These are phyloP conservation scores for Truncatella angustata DNA, from an alignment of 2,329 filamentous ascomycete genomes.

Conservation along the genomic window DNA sequence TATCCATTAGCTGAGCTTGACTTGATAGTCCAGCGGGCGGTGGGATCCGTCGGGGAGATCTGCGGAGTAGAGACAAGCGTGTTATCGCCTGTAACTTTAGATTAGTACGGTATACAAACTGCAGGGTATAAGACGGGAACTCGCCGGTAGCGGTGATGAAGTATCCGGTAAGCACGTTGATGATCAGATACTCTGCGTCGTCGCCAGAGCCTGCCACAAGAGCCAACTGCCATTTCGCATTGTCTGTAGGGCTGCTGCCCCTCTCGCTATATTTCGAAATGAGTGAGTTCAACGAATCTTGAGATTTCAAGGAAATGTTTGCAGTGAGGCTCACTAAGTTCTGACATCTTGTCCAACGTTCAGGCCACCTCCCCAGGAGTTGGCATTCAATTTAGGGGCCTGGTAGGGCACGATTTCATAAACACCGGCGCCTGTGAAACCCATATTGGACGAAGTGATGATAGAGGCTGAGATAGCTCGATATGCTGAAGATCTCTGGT, in stretches of 20 bases:
- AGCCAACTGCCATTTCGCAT: slow-evolving; percentile 11
- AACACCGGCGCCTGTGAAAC: slow-evolving; percentile 10
- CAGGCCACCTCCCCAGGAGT: slow-evolving; percentile 10
- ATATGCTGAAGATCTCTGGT: no score
- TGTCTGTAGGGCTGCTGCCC: background rate
- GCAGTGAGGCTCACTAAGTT: no score
- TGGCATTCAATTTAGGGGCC: slow-evolving; percentile 8
- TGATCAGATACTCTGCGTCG: slow-evolving; percentile 13
- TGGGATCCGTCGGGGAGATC: slow-evolving; percentile 10
- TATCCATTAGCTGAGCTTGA: slow-evolving; percentile 11
- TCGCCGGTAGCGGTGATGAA: slow-evolving; percentile 14
- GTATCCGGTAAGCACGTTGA: slow-evolving; percentile 12
- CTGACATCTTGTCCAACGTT: background rate
- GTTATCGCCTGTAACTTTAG: slow-evolving; percentile 3
- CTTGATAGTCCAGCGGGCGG: slow-evolving; percentile 13
- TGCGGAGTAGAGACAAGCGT: slow-evolving; percentile 11
- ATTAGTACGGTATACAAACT: background rate
- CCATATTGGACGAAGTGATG: background rate
- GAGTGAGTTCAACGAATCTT: background rate
- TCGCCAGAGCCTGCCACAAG: slow-evolving; percentile 10
- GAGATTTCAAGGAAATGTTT: no score
- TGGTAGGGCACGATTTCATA: slow-evolving; percentile 14
- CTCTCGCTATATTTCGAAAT: background rate
- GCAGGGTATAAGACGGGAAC: background rate
- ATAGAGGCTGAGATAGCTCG: no score